Evolutionary conservation across 306 rosid species (phyloP), one percentile per base, ranked within the genome.

Genomic region (Lathyrus sativus): DNA sequence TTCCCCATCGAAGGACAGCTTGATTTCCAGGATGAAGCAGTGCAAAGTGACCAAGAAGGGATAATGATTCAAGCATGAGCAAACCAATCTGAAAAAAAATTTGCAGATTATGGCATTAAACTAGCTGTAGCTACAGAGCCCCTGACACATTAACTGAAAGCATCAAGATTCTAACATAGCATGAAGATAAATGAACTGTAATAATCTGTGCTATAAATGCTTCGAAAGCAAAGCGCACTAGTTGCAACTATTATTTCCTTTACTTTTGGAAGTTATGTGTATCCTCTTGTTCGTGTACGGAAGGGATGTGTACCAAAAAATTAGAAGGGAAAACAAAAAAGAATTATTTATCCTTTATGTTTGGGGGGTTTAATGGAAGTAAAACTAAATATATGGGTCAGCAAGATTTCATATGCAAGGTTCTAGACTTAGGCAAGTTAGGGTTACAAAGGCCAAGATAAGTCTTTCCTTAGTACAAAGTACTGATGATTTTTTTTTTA

Each of bases 1-100:
- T 90, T 78, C 97, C 98, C 98, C 98, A 90, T 64, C 95, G 79
- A 74, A 93, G 97, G 76, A 93, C 98, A 11, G 96, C 95, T 79
- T 93, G 98, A 79, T 93, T 93, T 59, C 88, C 91, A 11, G 83
- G 87, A 78, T 93, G 97, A 78, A 93, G 90, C 76, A 93, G 73
- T 12, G 98, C 88, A 88, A 93, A 88, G 82, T 93, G 95, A 61
- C 91, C 88, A 45, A 93, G 91, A 74, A 93, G 95, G 22, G 85
- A 88, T 35, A 93, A 71, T 24, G 97, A 82, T 69, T 93, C 98
- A 41, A 93, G 91, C 68, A 88, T 84, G 71, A 93, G 96, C 58
- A 82, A 79, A 57, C 96, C 97, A 76, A 86, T 85, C 98, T 93
- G 79, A 74, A 68, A 71, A 71, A 71, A 83, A 22, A 2, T 1